Percentiles rank a stretch among this genome's conserved stretches.
Conservation (phyloP, 306 rosid species). For the Prunus padus region DNA sequence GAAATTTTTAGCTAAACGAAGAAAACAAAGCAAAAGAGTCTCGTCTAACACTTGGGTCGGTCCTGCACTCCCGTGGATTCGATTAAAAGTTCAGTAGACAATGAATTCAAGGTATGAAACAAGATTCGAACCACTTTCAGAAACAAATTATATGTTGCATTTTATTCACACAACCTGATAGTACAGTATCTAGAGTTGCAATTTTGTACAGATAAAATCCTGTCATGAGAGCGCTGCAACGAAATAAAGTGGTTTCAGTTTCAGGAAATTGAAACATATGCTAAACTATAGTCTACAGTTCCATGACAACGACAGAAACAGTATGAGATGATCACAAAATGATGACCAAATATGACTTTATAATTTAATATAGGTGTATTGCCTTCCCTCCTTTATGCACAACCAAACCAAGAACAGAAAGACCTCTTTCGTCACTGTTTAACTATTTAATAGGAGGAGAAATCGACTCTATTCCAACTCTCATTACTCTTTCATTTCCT, state of each 20-base stretch:
- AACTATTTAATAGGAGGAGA: not conserved
- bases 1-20: not conserved
- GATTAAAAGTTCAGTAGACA: not conserved
- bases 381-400: not conserved
- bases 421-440: too few relatives aligned
- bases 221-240: constrained; percentile 74
- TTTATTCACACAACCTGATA: constrained; percentile 11
- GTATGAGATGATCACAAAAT: not conserved
- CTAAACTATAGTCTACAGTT: not conserved
- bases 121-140: not conserved
- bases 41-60: too few relatives aligned
- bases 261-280: not conserved
- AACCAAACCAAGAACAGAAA: not conserved
- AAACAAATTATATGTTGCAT: constrained; percentile 2
- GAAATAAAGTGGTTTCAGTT: constrained; percentile 13
- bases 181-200: constrained; percentile 30
- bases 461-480: not conserved
- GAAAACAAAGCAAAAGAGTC: not conserved
- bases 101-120: not conserved
- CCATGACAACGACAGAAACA: not conserved
- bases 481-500: not conserved
- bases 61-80: not conserved
- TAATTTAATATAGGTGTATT: not conserved
- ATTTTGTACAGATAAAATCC: constrained; percentile 73
- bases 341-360: not conserved